Evolutionary conservation across 306 rosid species (phyloP).

Genomic region (Calophaca sinica): DNA sequence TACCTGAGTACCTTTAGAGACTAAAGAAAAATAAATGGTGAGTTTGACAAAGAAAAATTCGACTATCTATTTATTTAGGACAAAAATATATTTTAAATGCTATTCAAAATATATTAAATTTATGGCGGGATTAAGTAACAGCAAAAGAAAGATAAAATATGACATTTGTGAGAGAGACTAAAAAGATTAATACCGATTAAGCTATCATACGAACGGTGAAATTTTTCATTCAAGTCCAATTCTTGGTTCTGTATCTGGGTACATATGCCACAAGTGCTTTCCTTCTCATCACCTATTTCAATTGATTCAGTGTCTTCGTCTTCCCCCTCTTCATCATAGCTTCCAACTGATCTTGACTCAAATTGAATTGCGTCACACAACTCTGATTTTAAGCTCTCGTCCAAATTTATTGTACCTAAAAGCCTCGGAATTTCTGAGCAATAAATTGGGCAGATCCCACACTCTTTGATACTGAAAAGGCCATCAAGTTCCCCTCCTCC

Average conservation of each 20-base stretch:
- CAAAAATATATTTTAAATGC: no score
- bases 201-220: neutral
- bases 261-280: neutral
- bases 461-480: conserved; percentile 15
- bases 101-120: no score
- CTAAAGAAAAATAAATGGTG: conserved; percentile 1
- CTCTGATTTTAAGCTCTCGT: neutral
- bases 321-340: conserved; percentile 5
- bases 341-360: neutral
- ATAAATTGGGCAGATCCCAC: conserved; percentile 29
- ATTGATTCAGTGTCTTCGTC: neutral
- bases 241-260: neutral
- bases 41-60: neutral
- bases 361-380: neutral
- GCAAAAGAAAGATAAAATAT: neutral
- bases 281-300: neutral
- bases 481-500: neutral
- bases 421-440: neutral
- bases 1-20: neutral
- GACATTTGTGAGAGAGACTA: neutral
- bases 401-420: conserved; percentile 18
- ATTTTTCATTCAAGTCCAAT: neutral
- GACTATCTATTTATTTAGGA: neutral
- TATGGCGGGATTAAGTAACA: no score
- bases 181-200: neutral